phyloP scores from a whole-genome alignment of 768 basidiomycete genomes.

The Crassisporium funariophilum region DNA sequence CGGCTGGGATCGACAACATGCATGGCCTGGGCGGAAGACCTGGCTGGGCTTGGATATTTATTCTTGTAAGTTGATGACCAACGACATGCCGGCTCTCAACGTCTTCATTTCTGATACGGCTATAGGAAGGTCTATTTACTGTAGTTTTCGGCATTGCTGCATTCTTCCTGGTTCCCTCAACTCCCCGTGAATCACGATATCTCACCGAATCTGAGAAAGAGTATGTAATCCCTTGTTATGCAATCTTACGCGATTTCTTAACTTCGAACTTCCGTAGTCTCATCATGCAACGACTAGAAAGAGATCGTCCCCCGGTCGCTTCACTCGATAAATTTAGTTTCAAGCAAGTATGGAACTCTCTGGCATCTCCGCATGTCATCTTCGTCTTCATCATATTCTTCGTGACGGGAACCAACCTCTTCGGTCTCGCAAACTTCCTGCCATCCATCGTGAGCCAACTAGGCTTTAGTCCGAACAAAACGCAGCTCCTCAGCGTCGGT shows the following conservation, averaged over 20 bases:
- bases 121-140: conserved; percentile 35
- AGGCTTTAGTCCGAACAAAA: conserved; percentile 32
- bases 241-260: not conserved
- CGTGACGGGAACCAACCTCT: conserved; percentile 35
- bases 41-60: conserved; percentile 55
- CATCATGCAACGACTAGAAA: conserved; percentile 31
- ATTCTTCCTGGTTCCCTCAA: conserved; percentile 40
- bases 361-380: conserved; percentile 37
- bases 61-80: conserved; percentile 21
- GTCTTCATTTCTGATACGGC: not conserved
- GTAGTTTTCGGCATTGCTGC: conserved; percentile 45
- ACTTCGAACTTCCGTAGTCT: conserved; percentile 16
- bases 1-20: conserved; percentile 59
- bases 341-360: conserved; percentile 30
- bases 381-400: conserved; percentile 36
- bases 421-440: conserved; percentile 37
- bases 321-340: conserved; percentile 32
- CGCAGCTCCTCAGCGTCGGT: conserved; percentile 39
- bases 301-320: conserved; percentile 32
- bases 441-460: conserved; percentile 40
- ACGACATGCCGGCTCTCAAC: not conserved
- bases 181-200: conserved; percentile 31
- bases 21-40: conserved; percentile 49
- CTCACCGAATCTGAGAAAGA: conserved; percentile 33
- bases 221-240: conserved; percentile 16